Conservation (phyloP, 1,139 yeast genomes). For the Pichiaceae sp. region DNA sequence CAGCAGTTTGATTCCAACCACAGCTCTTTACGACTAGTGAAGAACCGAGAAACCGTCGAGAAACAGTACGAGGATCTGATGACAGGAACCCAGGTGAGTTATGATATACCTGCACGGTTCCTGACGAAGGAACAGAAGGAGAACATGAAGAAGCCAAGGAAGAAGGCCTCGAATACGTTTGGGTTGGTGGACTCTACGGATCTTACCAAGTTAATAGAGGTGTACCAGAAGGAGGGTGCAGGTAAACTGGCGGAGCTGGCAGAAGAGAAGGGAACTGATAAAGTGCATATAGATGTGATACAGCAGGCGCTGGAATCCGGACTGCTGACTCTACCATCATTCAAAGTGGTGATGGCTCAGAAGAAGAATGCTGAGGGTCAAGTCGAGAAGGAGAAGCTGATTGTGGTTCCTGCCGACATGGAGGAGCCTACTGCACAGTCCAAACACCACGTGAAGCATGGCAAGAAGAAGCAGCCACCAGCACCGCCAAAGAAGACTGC, state of each 20-base stretch:
- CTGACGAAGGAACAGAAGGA: conserved; percentile 8
- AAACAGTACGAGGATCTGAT: conserved; percentile 12
- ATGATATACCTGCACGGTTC: conserved; percentile 13
- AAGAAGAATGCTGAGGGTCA: conserved; percentile 7
- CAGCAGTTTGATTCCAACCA: conserved; percentile 9
- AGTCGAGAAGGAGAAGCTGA: conserved; percentile 15
- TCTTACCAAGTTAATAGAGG: conserved; percentile 15
- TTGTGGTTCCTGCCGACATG: conserved; percentile 17
- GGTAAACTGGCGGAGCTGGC: conserved; percentile 5
- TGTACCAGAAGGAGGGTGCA: conserved; percentile 10
- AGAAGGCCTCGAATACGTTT: conserved; percentile 8
- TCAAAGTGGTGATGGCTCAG: conserved; percentile 12
- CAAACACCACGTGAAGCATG: neutral
- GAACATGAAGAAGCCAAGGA: conserved; percentile 7
- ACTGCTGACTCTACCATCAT: conserved; percentile 15
- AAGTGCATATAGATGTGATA: conserved; percentile 9
- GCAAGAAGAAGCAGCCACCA: neutral
- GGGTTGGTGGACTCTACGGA: conserved; percentile 13
- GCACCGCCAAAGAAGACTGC: neutral
- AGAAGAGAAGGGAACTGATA: conserved; percentile 9
- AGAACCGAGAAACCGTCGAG: conserved; percentile 11
- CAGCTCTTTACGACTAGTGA: conserved; percentile 10
- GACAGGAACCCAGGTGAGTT: conserved; percentile 8
- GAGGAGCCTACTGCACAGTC: conserved; percentile 1
- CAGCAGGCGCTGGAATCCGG: conserved; percentile 12